Base-by-base conservation (phyloP, 2,329 filamentous ascomycete species). In the Blastomyces percursus region DNA sequence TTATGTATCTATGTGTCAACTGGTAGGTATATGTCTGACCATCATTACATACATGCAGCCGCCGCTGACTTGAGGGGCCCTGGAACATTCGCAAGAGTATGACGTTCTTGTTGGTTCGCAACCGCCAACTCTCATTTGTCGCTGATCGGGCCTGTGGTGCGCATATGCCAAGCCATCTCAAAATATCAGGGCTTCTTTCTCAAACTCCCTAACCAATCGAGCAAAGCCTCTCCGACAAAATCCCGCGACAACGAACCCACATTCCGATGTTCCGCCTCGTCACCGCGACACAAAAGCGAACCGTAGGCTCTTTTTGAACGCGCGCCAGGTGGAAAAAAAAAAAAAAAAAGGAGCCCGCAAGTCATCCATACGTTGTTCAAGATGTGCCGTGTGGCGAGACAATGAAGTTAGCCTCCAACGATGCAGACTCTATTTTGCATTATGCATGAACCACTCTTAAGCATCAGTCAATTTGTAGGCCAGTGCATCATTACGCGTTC, bases 211-310 rank as follows among this genome's bases (percentile, higher is more conserved):
- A 6, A 38, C 54, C 54, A 57, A 57, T 57, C 54, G 42, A 2
- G 7, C 21, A 5, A 35, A 21, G n/a, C 44, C 24, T n/a, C 46
- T 48, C 57, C 42, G 42, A 8, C 21, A 7, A 12, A 59, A 59
- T 35, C 11, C 57, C 57, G 42, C 57, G 21, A 58, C 40, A 24
- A 7, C 16, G 44, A 59, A 59, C 30, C 42, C 57, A 59, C 57
- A 42, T 48, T 48, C 57, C 57, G 57, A 35, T 6, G 30, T 59
- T 59, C 57, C 57, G 57, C 30, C 42, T 32, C 27, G 27, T n/a
- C 24, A 27, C 56, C 21, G 21, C 40, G 35, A 24, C 54, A 27
- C 40, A 58, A 5, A n/a, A 12, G 9, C 46, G 56, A 46, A 44
- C 11, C 2, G 38, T 3, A 4, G 9, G 3, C 30, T 55, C 52